Base-by-base conservation (phyloP, 352 stramenopile species). In the Pythium phragmiticola region DNA sequence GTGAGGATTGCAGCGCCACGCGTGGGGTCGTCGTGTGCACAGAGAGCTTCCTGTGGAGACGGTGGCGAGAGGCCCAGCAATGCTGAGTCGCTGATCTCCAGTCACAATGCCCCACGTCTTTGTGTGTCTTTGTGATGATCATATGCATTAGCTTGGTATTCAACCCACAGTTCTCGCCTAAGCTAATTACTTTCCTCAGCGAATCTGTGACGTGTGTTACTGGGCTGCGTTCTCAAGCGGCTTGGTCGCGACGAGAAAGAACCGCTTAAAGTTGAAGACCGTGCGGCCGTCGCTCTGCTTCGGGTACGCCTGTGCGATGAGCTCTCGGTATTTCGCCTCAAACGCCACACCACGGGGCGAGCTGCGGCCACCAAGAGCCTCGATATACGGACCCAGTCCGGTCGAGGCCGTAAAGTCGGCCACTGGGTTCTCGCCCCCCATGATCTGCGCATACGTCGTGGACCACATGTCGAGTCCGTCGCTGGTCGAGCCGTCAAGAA, bases 341-440 rank as follows among this genome's bases (percentile, higher is more conserved):
- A 88, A 87, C 17, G 9, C 69, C 75, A 2, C 56, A 3, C 68
- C 76, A 0, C 57, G 19, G 4, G 63, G 33, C 8, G 75, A 68
- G 0, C 68, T 60, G 17, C 72, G 70, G 3, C 69, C 65, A 6
- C 65, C 74, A 13, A 91, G 69, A 8, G 73, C 70, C 57, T 90
- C 72, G 41, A 93, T 52, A 63, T 81, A 93, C 37, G 78, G 82
- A 0, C 77, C 74, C 12, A 93, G 62, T 0, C 45, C 84, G 2
- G 80, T 91, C 0, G 82, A 88, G 4, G 68, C 63, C 4, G 79
- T 87, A 57, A 90, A 92, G 62, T 90, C 82, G 0, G 81, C 84
- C 17, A 92, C 80, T 4, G 84, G 57, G 3, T 17, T 84, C 14
- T 88, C 73, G 2, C 78, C 80, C 6, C 78, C 72, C 45, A 93